Conservation (phyloP, 352 stramenopile genomes). For the Phytophthora idaei region DNA sequence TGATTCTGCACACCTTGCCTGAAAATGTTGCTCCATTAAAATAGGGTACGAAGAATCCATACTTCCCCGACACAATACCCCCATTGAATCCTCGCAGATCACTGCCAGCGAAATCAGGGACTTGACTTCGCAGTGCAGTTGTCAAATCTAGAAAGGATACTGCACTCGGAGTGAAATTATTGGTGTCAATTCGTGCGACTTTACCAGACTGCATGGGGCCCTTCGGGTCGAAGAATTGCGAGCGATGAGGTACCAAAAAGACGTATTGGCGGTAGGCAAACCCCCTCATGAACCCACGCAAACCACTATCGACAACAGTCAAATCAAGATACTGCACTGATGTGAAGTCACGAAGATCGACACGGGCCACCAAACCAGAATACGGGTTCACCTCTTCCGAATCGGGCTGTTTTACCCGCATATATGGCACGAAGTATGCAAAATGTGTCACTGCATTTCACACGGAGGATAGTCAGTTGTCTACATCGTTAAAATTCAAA, state of each 20-base stretch:
- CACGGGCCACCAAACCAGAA: conserved; percentile 59
- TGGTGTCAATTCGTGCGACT: conserved; percentile 74
- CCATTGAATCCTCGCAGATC: conserved; percentile 72
- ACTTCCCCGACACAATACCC: conserved; percentile 76
- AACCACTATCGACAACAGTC: conserved; percentile 44
- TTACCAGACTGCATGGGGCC: conserved; percentile 54
- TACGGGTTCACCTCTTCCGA: conserved; percentile 50
- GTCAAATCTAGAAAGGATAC: conserved; percentile 67
- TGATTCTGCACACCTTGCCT: conserved; percentile 79
- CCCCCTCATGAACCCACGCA: conserved; percentile 71
- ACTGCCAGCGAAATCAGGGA: conserved; percentile 63
- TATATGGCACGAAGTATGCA: conserved; percentile 78
- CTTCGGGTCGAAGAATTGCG: conserved; percentile 30
- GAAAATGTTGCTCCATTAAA: conserved; percentile 73
- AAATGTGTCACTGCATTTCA: conserved; percentile 56
- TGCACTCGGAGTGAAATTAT: conserved; percentile 53
- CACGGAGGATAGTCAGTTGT: neutral
- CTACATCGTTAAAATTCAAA: neutral
- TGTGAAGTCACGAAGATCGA: conserved; percentile 71
- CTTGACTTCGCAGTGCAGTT: conserved; percentile 59
- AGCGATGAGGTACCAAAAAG: conserved; percentile 65
- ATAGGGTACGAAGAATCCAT: conserved; percentile 81
- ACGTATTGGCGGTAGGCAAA: conserved; percentile 83
- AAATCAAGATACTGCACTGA: conserved; percentile 61
- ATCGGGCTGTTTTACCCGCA: conserved; percentile 47